Percentiles rank a stretch among this genome's conserved stretches.
These are phyloP conservation scores for Saururus chinensis DNA, from an alignment of 164 flowering plant genomes.

Conservation along the genomic window DNA sequence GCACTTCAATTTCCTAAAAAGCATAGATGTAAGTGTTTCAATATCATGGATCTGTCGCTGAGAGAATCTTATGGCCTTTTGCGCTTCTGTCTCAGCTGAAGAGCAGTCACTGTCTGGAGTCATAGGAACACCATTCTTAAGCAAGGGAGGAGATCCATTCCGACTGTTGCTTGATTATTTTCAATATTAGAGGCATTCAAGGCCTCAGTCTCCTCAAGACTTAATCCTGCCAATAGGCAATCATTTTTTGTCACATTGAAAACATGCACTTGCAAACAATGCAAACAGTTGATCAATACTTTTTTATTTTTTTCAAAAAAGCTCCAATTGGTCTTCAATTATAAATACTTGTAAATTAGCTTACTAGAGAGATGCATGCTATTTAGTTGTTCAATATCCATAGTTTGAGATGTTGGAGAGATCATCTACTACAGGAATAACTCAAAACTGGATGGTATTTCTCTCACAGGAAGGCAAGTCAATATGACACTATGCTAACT, in stretches of 20 bases:
- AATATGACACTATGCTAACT: too few species aligned
- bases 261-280: constrained; percentile 21
- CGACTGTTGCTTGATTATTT: constrained; percentile 17
- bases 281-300: too few species aligned
- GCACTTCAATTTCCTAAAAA: constrained; percentile 41
- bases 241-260: constrained; percentile 14
- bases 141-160: constrained; percentile 9
- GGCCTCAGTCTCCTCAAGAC: constrained; percentile 11
- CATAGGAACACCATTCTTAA: constrained; percentile 30
- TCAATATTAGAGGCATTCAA: constrained; percentile 1
- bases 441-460: too few species aligned
- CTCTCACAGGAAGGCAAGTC: too few species aligned
- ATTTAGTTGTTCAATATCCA: constrained; percentile 23
- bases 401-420: constrained; percentile 67
- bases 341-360: constrained; percentile 7
- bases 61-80: constrained; percentile 63
- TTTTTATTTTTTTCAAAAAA: too few species aligned
- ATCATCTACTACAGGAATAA: constrained; percentile 31
- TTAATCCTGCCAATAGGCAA: constrained; percentile 14
- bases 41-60: constrained; percentile 77
- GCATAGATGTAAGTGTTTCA: constrained; percentile 52
- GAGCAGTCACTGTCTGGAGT: constrained; percentile 14
- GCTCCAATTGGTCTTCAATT: background rate
- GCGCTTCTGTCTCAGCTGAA: constrained; percentile 27
- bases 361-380: constrained; percentile 32